These are phyloP conservation scores for Aspergillus hortae DNA, from an alignment of 2,329 filamentous ascomycete species.

Conservation along the genomic window DNA sequence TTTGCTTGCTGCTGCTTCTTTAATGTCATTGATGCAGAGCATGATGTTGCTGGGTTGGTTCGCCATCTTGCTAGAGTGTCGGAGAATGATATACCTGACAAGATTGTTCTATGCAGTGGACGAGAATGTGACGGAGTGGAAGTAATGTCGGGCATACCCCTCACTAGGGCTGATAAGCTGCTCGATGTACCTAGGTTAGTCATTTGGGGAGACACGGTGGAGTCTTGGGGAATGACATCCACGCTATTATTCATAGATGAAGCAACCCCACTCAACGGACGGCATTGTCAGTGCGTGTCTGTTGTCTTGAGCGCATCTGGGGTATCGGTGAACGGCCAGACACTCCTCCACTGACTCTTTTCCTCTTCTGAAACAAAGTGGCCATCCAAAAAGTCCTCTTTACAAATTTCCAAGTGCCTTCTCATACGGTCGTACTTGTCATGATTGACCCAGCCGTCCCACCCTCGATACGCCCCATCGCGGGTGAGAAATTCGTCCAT, in stretches of 20 bases:
- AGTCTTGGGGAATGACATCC: too few species aligned
- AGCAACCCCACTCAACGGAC: too few species aligned
- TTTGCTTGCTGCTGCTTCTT: conserved; percentile 5
- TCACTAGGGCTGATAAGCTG: background rate
- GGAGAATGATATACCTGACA: background rate
- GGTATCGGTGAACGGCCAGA: background rate
- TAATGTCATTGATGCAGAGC: conserved; percentile 10
- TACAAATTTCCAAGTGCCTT: background rate
- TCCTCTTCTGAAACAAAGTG: background rate
- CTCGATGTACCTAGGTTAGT: background rate
- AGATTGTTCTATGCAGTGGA: background rate
- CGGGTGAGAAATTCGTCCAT: conserved; percentile 1
- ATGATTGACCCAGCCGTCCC: conserved; percentile 3
- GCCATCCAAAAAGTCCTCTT: background rate
- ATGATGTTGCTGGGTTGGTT: conserved; percentile 3
- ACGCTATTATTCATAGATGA: background rate
- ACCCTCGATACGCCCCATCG: conserved; percentile 1
- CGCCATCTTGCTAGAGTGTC: background rate
- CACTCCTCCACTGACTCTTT: background rate
- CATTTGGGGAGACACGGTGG: too few species aligned
- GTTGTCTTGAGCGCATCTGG: too few species aligned
- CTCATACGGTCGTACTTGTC: background rate
- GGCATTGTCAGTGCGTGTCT: too few species aligned
- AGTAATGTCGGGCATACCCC: background rate
- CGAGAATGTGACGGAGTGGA: too few species aligned